phyloP scores from a whole-genome alignment of 2,329 filamentous ascomycete genomes.

The Fusarium sp. region DNA sequence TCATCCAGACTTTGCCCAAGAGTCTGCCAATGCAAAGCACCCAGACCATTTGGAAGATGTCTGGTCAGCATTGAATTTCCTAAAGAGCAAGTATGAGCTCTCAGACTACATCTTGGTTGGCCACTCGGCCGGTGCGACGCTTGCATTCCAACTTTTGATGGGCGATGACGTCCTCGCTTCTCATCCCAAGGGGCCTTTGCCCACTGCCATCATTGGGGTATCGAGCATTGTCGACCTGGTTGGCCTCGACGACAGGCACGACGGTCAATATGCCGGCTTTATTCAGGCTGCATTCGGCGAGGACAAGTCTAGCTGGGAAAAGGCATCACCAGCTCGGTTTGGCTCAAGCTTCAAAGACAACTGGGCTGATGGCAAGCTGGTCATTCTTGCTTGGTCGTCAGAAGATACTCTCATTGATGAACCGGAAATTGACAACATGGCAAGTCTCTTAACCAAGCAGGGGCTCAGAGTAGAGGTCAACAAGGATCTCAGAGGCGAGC shows the following conservation, averaged over 20 bases:
- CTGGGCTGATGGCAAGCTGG: constrained; percentile 56
- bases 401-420: constrained; percentile 68
- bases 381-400: constrained; percentile 62
- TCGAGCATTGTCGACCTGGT: constrained; percentile 78
- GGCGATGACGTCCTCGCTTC: constrained; percentile 52
- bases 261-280: constrained; percentile 69
- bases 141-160: constrained; percentile 74
- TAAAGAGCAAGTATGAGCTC: constrained; percentile 64
- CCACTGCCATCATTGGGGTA: constrained; percentile 71
- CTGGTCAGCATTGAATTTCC: constrained; percentile 63
- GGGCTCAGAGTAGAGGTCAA: constrained; percentile 53
- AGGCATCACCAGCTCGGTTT: constrained; percentile 68
- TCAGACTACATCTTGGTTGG: constrained; percentile 71
- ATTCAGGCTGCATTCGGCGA: constrained; percentile 73
- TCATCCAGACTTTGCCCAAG: constrained; percentile 61
- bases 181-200: constrained; percentile 55
- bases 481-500: constrained; percentile 68
- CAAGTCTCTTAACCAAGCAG: constrained; percentile 60
- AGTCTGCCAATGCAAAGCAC: constrained; percentile 62
- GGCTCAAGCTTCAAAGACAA: constrained; percentile 58
- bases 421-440: constrained; percentile 73
- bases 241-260: constrained; percentile 64
- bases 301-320: constrained; percentile 65
- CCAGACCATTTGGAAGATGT: constrained; percentile 74
- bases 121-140: constrained; percentile 75